Conservation (phyloP, 176 grass and related monocot species). For the Puccinellia tenuiflora region DNA sequence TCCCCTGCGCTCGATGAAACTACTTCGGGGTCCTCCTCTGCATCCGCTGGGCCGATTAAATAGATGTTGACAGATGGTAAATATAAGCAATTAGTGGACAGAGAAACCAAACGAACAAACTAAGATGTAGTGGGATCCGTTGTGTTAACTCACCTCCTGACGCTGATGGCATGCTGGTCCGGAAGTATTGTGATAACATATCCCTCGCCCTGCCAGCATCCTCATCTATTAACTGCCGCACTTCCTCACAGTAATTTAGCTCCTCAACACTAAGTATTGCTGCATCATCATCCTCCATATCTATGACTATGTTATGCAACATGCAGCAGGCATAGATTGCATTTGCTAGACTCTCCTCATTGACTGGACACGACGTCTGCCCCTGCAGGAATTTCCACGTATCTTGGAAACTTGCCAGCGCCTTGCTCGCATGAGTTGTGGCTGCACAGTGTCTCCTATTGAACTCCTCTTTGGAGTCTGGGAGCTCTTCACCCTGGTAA, state of each 20-base stretch:
- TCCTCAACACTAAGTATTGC: too few species aligned
- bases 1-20: not conserved
- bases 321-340: not conserved
- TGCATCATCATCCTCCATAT: not conserved
- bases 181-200: not conserved
- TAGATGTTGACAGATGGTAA: not conserved
- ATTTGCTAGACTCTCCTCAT: accelerated
- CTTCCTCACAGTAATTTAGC: not conserved
- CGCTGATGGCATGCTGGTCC: too few species aligned
- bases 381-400: not conserved
- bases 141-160: not conserved
- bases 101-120: not conserved
- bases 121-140: not conserved
- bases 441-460: not conserved
- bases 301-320: not conserved
- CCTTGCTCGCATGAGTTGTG: not conserved
- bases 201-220: not conserved
- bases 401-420: not conserved
- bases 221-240: not conserved
- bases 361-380: accelerated
- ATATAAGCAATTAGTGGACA: not conserved
- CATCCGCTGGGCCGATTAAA: not conserved
- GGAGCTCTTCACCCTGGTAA: not conserved
- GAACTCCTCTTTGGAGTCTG: not conserved
- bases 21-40: not conserved